Evolutionary conservation across 106 monocot species (phyloP).

Genomic region (Posidonia australis): DNA sequence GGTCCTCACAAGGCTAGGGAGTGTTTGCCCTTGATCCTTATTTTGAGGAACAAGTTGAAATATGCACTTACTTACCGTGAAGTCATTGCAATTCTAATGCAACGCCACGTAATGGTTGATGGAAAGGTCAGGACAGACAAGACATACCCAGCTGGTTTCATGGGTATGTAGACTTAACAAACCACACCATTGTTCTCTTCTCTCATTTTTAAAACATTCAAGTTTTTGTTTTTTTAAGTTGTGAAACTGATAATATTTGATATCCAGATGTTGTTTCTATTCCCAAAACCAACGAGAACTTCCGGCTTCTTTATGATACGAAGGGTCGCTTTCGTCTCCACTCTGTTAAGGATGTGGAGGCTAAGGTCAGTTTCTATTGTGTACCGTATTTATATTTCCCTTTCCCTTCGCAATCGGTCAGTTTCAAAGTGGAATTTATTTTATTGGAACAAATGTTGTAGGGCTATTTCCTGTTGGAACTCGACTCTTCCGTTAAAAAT

Average conservation of each 20-base stretch:
- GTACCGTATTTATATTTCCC: not conserved
- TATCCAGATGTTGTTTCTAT: slow-evolving; percentile 69
- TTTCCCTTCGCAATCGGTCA: not conserved
- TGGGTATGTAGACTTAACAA: slow-evolving; percentile 37
- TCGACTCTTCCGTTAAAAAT: too few species aligned
- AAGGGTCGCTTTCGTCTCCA: slow-evolving; percentile 80
- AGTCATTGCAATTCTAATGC: too few species aligned
- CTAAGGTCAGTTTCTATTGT: slow-evolving; percentile 32
- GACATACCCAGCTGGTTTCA: too few species aligned
- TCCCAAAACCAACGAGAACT: slow-evolving; percentile 79
- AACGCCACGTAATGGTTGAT: too few species aligned
- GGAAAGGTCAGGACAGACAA: too few species aligned
- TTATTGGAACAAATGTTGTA: too few species aligned
- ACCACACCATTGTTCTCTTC: not conserved
- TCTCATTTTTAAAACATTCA: not conserved
- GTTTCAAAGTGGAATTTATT: too few species aligned
- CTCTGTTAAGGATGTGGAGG: slow-evolving; percentile 62
- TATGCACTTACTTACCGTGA: too few species aligned
- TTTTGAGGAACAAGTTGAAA: too few species aligned
- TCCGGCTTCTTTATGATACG: slow-evolving; percentile 70
- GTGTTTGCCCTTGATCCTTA: too few species aligned
- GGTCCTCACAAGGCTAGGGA: slow-evolving; percentile 82
- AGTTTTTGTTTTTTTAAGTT: not conserved
- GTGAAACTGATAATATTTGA: not conserved
- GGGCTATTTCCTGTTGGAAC: too few species aligned